Evolutionary conservation across 805 yeast genomes (phyloP).

Genomic region (Spencermartinsiella europaea): DNA sequence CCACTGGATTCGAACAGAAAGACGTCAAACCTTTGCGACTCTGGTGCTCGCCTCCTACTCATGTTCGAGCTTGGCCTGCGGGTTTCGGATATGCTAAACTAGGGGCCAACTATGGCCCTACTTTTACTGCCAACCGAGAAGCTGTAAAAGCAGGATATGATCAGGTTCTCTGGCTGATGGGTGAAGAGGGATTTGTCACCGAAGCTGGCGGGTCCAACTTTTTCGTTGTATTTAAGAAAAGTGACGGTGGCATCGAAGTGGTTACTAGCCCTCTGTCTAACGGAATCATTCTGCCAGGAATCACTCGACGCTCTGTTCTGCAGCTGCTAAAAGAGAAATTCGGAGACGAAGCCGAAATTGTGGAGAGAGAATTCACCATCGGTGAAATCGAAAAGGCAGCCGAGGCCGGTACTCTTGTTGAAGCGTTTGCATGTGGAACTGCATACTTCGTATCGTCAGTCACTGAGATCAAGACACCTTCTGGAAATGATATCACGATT

Average conservation of each 20-base stretch:
- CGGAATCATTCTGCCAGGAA: conserved; percentile 51
- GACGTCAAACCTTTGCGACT: conserved; percentile 47
- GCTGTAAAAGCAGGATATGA: conserved; percentile 45
- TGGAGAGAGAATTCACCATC: conserved; percentile 45
- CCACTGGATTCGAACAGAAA: conserved; percentile 31
- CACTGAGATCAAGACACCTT: conserved; percentile 37
- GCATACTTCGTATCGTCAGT: conserved; percentile 51
- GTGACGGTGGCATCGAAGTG: conserved; percentile 40
- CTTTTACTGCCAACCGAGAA: conserved; percentile 41
- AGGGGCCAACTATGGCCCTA: conserved; percentile 55
- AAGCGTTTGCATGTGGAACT: conserved; percentile 52
- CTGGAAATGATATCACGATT: conserved; percentile 39
- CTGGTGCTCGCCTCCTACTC: conserved; percentile 45
- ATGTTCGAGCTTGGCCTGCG: conserved; percentile 54
- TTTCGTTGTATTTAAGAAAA: conserved; percentile 41
- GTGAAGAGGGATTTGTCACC: conserved; percentile 47
- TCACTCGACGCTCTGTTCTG: conserved; percentile 47
- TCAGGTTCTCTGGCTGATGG: conserved; percentile 51
- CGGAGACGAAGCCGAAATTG: conserved; percentile 36
- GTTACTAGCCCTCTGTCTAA: conserved; percentile 46
- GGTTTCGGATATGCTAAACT: conserved; percentile 50
- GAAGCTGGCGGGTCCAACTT: conserved; percentile 55
- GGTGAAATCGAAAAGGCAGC: conserved; percentile 42
- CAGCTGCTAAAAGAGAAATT: conserved; percentile 32
- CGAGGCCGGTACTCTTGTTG: conserved; percentile 44